phyloP scores from a whole-genome alignment of 805 yeast species.

The Scheffersomyces spartinae region DNA sequence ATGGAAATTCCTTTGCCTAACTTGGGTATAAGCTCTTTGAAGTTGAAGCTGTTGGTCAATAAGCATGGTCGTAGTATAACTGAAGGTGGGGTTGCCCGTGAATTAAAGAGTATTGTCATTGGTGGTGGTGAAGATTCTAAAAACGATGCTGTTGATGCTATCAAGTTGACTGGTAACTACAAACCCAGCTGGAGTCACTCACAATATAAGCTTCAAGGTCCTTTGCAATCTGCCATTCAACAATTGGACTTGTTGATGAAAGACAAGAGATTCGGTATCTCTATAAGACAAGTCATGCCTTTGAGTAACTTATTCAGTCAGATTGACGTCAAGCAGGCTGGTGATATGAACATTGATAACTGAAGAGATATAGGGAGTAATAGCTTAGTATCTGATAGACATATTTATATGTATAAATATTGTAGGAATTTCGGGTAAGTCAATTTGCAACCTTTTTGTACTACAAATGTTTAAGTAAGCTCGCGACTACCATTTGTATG shows the following conservation, averaged over 20 bases:
- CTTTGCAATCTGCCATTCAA: constrained; percentile 31
- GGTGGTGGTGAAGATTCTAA: constrained; percentile 23
- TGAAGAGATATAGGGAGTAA: no score
- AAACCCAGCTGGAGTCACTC: constrained; percentile 88
- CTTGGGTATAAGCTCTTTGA: constrained; percentile 58
- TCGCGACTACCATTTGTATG: no score
- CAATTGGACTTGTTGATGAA: constrained; percentile 49
- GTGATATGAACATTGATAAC: neutral
- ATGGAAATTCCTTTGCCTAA: constrained; percentile 67
- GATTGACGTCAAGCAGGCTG: neutral
- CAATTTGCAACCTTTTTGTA: no score
- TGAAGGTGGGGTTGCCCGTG: constrained; percentile 59
- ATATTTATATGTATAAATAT: no score
- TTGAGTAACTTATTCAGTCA: constrained; percentile 21
- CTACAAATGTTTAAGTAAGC: no score
- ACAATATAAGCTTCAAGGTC: constrained; percentile 45
- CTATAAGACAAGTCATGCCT: constrained; percentile 52
- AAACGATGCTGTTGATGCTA: constrained; percentile 39
- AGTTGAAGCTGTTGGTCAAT: constrained; percentile 51
- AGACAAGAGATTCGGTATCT: constrained; percentile 61
- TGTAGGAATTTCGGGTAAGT: no score
- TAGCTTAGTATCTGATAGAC: no score
- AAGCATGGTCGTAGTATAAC: constrained; percentile 29
- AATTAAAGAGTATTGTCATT: constrained; percentile 63
- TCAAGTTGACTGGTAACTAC: constrained; percentile 70